Evolutionary conservation across 306 rosid species (phyloP), one percentile per base, ranked within the genome.

Genomic region (Hippophae gyantsensis): DNA sequence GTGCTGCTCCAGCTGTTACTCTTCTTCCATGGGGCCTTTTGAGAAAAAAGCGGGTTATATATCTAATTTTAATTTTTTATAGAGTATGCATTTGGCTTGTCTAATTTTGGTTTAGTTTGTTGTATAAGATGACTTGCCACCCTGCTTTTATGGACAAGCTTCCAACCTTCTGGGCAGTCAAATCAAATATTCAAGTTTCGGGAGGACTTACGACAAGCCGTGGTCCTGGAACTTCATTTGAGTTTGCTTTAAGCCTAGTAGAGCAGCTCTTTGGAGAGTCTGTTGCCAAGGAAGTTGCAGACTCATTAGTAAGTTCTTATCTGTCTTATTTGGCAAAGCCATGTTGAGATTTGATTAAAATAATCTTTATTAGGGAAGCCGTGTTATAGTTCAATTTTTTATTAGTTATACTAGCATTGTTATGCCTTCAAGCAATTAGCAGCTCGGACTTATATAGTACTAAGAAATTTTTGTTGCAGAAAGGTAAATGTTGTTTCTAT

Each of bases 1-100:
- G 89, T 79, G 92, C 96, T 69, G 96, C 98, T 65, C 98, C 98
- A 3, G 98, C 96, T 7, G 86, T 92, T 40, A 78, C 98, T 0
- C 98, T 92, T 58, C 77, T 87, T 74, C 98, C 98, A 4, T 92
- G 98, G 98, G 98, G 96, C 65, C 96, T 92, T 57, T 57, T 86
- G 47, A 87, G 69, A 48, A 87, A 23, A 78, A 92, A 84, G 56
- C 84, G 78, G 96, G 98, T 90, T 50, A 57, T 27, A 71, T 12
- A 18, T 62, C 56, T 70, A 77, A 60, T 66, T 38, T 56, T 12
- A 10, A 47, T 51, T 56, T 44, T 46, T 41, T 62, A 18, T 52
- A 48, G 13, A 25, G 38, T 64, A 49, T 43, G 44, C 59, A 44
- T 62, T 32, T 81, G 56, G 63, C 41, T 18, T 26, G 64, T 75